phyloP scores from a whole-genome alignment of 2,329 filamentous ascomycete genomes.

The Corniculantispora saksenae region DNA sequence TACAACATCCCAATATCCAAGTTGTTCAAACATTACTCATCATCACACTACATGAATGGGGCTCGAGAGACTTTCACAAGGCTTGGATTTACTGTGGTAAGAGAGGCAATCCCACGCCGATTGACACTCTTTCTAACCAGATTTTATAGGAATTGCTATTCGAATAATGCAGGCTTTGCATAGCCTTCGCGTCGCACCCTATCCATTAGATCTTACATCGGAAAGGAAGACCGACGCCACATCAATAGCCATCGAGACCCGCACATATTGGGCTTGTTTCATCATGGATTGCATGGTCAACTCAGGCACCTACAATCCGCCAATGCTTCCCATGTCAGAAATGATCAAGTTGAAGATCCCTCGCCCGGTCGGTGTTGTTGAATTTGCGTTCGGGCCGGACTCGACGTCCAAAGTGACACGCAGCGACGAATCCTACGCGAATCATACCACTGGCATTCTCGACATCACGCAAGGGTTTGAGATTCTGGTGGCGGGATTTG shows the following conservation, averaged over 20 bases:
- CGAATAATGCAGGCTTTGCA: constrained; percentile 41
- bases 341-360: constrained; percentile 36
- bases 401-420: constrained; percentile 25
- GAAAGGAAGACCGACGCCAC: constrained; percentile 25
- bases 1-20: constrained; percentile 34
- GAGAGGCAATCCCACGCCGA: background rate
- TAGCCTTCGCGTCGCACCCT: constrained; percentile 31
- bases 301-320: constrained; percentile 41
- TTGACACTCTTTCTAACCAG: background rate
- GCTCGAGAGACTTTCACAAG: constrained; percentile 41
- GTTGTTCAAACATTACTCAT: constrained; percentile 42
- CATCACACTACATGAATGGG: constrained; percentile 44
- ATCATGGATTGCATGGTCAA: constrained; percentile 47
- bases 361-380: constrained; percentile 34
- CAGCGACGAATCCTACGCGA: constrained; percentile 11
- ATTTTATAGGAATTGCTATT: constrained; percentile 35
- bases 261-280: constrained; percentile 48
- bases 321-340: constrained; percentile 37
- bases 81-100: constrained; percentile 45
- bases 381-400: constrained; percentile 41
- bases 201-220: constrained; percentile 28
- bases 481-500: constrained; percentile 43
- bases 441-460: constrained; percentile 23
- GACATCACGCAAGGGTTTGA: constrained; percentile 33
- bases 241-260: constrained; percentile 35